Evolutionary conservation across 2,329 filamentous ascomycete genomes (phyloP), one percentile per base, ranked within the genome.

Genomic region (Fusarium sp.): DNA sequence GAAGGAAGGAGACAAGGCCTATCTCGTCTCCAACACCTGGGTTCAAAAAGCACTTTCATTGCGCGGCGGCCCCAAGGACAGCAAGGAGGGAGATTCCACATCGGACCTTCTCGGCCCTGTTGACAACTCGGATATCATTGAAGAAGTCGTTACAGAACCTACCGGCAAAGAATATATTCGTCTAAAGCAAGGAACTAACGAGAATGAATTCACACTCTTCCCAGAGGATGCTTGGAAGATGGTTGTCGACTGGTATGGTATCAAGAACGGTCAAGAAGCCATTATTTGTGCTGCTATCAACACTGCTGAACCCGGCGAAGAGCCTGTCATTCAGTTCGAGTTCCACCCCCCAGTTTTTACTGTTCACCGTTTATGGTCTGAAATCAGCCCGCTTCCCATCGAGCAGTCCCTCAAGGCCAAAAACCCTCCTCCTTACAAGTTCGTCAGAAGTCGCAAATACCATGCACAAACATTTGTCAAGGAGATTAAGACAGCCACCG

Each of bases 261-360:
- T 96, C 63, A 90, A 89, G 64, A 84, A 90, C 21, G 90, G 89
- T 38, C 92, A 94, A 60, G 85, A 90, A 13, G 88, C 93, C 49
- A 95, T 98, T 72, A 83, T 90, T 50, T 91, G 96, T 67, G 89
- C 88, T 74, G 95, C 93, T 42, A 93, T 96, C 81, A 93, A 97
- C 81, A 95, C 92, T 32, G 88, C 91, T 12, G 87, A 89, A 44
- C 87, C 87, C 5, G 79, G 83, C n/a, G 83, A 83, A 21, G 78
- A 83, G 6, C 85, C 89, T 43, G 94, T 97, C 72, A 84, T 97
- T 52, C 86, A 93, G 76, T 97, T 93, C 80, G 96, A 98, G 82
- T 86, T 94, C 44, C 90, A 95, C 77, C 96, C 95, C 9, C 94
- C 94, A 1, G 87, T 97, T 47, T 94, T 98, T 80, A 94, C 91